Base-by-base conservation (phyloP, 179 eudicot species). In the Gypsophila paniculata region DNA sequence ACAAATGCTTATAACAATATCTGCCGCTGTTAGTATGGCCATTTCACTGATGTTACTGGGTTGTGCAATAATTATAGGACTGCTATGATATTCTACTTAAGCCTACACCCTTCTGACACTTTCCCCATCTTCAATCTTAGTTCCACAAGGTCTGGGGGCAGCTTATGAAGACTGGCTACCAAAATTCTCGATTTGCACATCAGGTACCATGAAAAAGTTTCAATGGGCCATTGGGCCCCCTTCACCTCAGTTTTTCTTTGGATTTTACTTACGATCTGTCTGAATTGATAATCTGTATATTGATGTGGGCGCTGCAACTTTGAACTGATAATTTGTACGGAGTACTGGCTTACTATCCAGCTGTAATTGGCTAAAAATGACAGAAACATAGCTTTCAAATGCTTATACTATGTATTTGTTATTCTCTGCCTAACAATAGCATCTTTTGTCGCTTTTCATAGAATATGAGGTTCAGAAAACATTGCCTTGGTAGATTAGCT, bases 61-160 rank as follows among this genome's bases (percentile, higher is more conserved):
- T 19, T 67, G 64, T 73, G 34, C 5, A 17, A 10, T 39, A n/a
- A 55, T 19, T 39, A n/a, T 13, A 15, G 65, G 39, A 22, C 17
- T 52, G 38, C 65, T 18, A 13, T 1, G 11, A 64, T 53, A 64
- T 69, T 10, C 23, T 46, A 34, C 49, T 4, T 8, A 3, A 19
- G 42, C 11, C 6, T 58, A 19, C 63, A n/a, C 46, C 36, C n/a
- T 57, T 25, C 60, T 76, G 61, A 72, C 58, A 12, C 17, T 55
- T 25, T 39, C 14, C 22, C 25, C 32, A 15, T 64, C 26, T 25
- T 29, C 10, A 51, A 55, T 80, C 66, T 75, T 86, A 94, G 99
- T 94, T 89, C 74, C 99, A 94, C 80, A 73, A 79, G 75, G 89
- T 91, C n/a, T 93, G 98, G 98, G 97, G 98, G 55, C 98, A 93